These are phyloP conservation scores for Secale cereale DNA, from an alignment of 176 grass and related monocot species.

Conservation along the genomic window DNA sequence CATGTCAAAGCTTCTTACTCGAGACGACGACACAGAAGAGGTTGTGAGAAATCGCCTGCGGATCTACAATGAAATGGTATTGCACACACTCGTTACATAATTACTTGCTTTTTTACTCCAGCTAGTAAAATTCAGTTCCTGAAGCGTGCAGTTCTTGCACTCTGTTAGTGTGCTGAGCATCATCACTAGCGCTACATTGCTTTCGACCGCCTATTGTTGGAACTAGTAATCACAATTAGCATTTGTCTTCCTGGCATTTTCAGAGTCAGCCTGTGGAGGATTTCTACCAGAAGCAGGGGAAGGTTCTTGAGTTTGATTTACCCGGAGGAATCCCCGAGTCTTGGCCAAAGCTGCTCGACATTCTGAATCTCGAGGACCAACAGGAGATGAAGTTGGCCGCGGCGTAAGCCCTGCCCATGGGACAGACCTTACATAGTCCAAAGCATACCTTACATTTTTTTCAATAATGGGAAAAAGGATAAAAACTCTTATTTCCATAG, in stretches of 20 bases:
- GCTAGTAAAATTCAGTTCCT: not conserved
- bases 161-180: not conserved
- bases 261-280: constrained; percentile 89
- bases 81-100: not conserved
- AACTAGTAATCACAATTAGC: not conserved
- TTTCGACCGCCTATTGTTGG: too few relatives aligned
- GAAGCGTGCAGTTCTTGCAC: not conserved
- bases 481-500: constrained; percentile 41
- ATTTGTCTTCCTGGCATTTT: constrained; percentile 26
- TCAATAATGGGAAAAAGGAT: constrained; percentile 46
- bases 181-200: not conserved
- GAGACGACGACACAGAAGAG: constrained; percentile 85
- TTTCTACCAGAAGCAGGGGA: constrained; percentile 68
- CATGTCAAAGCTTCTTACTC: constrained; percentile 71
- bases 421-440: not conserved
- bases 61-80: constrained; percentile 88
- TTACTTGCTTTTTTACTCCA: not conserved
- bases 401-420: constrained; percentile 29
- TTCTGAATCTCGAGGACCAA: constrained; percentile 81
- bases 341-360: constrained; percentile 77
- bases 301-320: constrained; percentile 85
- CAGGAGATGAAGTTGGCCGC: constrained; percentile 61
- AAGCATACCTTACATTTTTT: constrained; percentile 30
- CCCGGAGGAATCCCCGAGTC: constrained; percentile 89
- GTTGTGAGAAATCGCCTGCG: constrained; percentile 72